Evolutionary conservation across 805 yeast species (phyloP).

Genomic region (Sungouiozyma ichnusensis): DNA sequence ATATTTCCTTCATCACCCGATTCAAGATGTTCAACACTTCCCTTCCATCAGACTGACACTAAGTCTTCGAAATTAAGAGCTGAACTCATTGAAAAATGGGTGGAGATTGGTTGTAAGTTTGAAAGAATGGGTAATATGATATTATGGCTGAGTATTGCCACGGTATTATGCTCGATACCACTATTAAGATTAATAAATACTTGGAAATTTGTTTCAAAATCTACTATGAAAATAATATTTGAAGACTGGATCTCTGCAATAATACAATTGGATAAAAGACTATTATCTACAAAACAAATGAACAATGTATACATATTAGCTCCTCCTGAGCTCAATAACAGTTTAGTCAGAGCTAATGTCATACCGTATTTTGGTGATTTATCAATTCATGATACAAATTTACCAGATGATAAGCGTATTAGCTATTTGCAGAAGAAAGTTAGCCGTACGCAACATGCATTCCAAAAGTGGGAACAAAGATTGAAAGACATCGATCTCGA

Average conservation of each 20-base stretch:
- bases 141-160: conserved; percentile 85
- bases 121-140: conserved; percentile 86
- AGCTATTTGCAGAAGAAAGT: conserved; percentile 53
- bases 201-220: conserved; percentile 63
- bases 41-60: not conserved
- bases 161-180: conserved; percentile 73
- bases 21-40: not conserved
- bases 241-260: conserved; percentile 91
- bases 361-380: conserved; percentile 90
- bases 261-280: conserved; percentile 74
- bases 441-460: conserved; percentile 58
- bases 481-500: conserved; percentile 19
- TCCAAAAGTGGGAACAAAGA: conserved; percentile 76
- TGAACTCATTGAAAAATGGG: conserved; percentile 67
- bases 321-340: conserved; percentile 75
- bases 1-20: conserved; percentile 34
- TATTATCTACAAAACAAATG: conserved; percentile 46
- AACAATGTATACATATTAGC: conserved; percentile 59
- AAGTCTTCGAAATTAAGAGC: conserved; percentile 39
- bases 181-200: conserved; percentile 60
- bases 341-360: conserved; percentile 64
- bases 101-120: conserved; percentile 65
- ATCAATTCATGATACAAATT: conserved; percentile 34
- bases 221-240: conserved; percentile 47
- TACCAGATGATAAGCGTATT: conserved; percentile 19